Conservation (phyloP, 2,329 filamentous ascomycete genomes). For the Parastagonospora nodorum region DNA sequence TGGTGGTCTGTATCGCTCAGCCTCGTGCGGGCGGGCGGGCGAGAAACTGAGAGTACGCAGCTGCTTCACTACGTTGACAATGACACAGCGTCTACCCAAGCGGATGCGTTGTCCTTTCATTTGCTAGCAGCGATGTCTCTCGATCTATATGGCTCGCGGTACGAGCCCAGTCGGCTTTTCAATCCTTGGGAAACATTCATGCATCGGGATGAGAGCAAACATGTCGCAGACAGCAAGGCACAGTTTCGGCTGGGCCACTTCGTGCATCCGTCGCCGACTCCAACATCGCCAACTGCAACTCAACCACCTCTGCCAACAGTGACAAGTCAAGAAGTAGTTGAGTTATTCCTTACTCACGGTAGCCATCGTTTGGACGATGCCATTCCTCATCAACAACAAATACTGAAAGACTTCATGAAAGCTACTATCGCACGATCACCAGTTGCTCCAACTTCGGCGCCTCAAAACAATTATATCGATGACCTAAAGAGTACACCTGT, state of each 20-base stretch:
- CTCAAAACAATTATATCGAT: background rate
- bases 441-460: background rate
- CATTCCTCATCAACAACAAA: slow-evolving; percentile 10
- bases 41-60: no score
- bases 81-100: no score
- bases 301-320: no score
- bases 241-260: background rate
- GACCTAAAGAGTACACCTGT: background rate
- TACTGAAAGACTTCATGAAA: slow-evolving; percentile 11
- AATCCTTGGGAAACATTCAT: slow-evolving; percentile 14
- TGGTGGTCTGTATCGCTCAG: no score
- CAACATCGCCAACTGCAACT: background rate
- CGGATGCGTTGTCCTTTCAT: no score
- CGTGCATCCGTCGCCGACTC: background rate
- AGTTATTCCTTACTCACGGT: no score
- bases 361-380: background rate
- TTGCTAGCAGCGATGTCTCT: background rate
- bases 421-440: background rate
- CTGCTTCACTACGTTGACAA: no score
- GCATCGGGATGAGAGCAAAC: slow-evolving; percentile 1
- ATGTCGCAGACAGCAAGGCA: slow-evolving; percentile 9
- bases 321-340: no score
- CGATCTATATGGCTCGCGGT: background rate
- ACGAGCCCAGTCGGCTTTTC: background rate
- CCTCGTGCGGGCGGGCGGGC: no score